phyloP scores from a whole-genome alignment of 169 alveolate species.

The Plasmodium falciparum region DNA sequence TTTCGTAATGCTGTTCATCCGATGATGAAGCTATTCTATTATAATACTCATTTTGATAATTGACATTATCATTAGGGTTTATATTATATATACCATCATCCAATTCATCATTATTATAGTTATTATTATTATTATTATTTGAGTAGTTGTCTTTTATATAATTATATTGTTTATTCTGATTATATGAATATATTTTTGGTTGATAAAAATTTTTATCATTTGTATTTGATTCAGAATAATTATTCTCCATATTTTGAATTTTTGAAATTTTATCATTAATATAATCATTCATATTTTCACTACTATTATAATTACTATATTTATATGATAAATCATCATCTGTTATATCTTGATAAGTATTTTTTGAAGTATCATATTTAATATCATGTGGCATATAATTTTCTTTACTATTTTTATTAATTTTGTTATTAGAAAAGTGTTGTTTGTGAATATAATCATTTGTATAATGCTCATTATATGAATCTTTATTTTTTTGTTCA shows the following conservation, averaged over 20 bases:
- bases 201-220: too few relatives aligned
- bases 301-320: not conserved
- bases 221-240: too few relatives aligned
- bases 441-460: not conserved
- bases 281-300: not conserved
- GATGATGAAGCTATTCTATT: not conserved
- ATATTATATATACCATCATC: not conserved
- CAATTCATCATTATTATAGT: not conserved
- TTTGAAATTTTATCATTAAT: not conserved
- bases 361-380: too few relatives aligned
- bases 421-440: not conserved
- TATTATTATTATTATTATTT: not conserved
- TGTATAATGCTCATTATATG: not conserved
- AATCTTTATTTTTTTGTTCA: not conserved
- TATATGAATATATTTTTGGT: too few relatives aligned
- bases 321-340: not conserved
- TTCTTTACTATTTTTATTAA: not conserved
- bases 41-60: not conserved
- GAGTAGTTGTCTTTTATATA: too few relatives aligned
- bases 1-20: not conserved
- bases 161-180: too few relatives aligned
- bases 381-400: too few relatives aligned
- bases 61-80: slow-evolving; percentile 24
- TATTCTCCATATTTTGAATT: too few relatives aligned
- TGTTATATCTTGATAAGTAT: too few relatives aligned